These are phyloP conservation scores for Mercurialis annua DNA, from an alignment of 345 rosid species.

Conservation along the genomic window DNA sequence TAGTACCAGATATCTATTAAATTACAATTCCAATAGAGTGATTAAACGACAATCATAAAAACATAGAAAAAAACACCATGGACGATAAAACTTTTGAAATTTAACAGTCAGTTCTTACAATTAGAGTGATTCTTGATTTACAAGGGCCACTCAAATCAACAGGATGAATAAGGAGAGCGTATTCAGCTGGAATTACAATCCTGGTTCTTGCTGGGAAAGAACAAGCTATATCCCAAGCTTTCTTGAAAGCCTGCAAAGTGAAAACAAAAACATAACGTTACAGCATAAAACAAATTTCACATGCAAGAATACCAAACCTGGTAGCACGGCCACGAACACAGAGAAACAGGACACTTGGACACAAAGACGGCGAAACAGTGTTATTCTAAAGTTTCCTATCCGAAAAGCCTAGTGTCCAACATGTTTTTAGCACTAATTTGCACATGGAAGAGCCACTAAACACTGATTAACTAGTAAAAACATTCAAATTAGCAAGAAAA, in stretches of 20 bases:
- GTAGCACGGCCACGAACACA: too few species aligned
- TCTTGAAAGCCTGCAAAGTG: constrained; percentile 51
- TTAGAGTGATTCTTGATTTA: constrained; percentile 65
- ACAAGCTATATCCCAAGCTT: constrained; percentile 75
- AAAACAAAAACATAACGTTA: constrained; percentile 5
- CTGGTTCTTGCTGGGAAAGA: constrained; percentile 46
- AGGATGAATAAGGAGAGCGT: constrained; percentile 52
- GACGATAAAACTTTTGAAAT: neutral
- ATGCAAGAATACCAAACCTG: neutral
- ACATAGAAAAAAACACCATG: constrained; percentile 1
- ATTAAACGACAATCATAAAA: constrained; percentile 3
- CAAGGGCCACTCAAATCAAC: constrained; percentile 75
- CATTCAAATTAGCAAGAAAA: neutral
- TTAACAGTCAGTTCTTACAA: constrained; percentile 34
- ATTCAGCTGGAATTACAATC: constrained; percentile 52
- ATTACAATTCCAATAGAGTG: constrained; percentile 10
- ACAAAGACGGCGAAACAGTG: neutral
- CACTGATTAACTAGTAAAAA: too few species aligned
- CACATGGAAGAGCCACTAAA: neutral
- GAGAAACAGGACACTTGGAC: too few species aligned
- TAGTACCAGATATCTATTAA: constrained; percentile 65
- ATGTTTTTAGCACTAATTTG: too few species aligned
- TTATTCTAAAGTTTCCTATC: neutral
- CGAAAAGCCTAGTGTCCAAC: too few species aligned
- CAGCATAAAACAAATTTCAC: neutral